Percentiles rank a stretch among this genome's conserved stretches.
phyloP scores from a whole-genome alignment of 1,284 basidiomycete genomes.

The Megacollybia platyphylla region DNA sequence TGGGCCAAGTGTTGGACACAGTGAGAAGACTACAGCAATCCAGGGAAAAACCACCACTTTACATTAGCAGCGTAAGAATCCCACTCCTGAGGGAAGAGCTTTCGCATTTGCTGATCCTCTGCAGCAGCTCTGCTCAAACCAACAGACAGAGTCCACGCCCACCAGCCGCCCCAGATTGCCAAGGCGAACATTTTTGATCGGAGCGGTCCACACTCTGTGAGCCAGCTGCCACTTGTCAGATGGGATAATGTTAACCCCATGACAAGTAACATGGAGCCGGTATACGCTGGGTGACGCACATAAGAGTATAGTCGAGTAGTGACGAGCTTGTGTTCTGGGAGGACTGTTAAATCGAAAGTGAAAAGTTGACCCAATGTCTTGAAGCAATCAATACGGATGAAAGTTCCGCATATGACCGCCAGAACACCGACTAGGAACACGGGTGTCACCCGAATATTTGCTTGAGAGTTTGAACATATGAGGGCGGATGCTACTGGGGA shows the following conservation, averaged over 20 bases:
- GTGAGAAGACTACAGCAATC: slow-evolving; percentile 11
- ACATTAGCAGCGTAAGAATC: slow-evolving; percentile 34
- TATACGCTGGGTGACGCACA: slow-evolving; percentile 10
- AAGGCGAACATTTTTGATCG: slow-evolving; percentile 13
- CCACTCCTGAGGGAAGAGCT: slow-evolving; percentile 38
- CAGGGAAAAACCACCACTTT: slow-evolving; percentile 45
- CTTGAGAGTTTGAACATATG: slow-evolving; percentile 20
- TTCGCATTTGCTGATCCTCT: slow-evolving; percentile 39
- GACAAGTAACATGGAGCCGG: slow-evolving; percentile 9
- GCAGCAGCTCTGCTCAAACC: slow-evolving; percentile 34
- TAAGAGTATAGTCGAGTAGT: slow-evolving; percentile 8
- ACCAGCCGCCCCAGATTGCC: slow-evolving; percentile 34
- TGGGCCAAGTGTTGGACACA: too few species aligned
- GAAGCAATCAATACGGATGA: slow-evolving; percentile 23
- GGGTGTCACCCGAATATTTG: slow-evolving; percentile 25
- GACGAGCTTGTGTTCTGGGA: slow-evolving; percentile 8
- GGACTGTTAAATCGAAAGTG: slow-evolving; percentile 10
- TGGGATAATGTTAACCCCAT: slow-evolving; percentile 8
- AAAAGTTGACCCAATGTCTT: slow-evolving; percentile 8
- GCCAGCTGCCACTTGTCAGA: slow-evolving; percentile 39
- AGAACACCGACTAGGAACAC: slow-evolving; percentile 36
- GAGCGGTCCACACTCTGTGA: slow-evolving; percentile 33
- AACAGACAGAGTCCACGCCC: slow-evolving; percentile 36
- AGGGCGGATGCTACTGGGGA: slow-evolving; percentile 14
- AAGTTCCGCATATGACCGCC: slow-evolving; percentile 32